Evolutionary conservation across 148 eudicot genomes (phyloP).

Genomic region (Heliosperma pusillum): DNA sequence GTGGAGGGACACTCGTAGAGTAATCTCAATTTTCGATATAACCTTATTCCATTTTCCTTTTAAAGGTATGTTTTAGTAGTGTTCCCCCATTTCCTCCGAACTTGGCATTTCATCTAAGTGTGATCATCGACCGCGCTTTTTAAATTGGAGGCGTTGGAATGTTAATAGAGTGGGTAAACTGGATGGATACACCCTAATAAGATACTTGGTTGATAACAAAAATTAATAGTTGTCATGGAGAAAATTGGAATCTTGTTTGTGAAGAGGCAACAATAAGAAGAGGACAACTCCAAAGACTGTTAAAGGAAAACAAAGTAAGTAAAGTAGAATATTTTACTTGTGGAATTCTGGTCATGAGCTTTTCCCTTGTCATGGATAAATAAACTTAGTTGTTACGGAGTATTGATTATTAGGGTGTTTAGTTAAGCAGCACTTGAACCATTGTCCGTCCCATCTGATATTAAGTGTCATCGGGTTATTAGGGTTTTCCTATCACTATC

Average conservation of each 20-base stretch:
- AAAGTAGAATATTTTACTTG: background rate
- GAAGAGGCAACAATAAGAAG: slow-evolving; percentile 25
- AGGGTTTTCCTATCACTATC: too few relatives aligned
- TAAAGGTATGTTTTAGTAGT: background rate
- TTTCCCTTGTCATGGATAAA: slow-evolving; percentile 1
- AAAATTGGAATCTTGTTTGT: slow-evolving; percentile 27
- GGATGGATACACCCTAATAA: background rate
- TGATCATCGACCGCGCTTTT: background rate
- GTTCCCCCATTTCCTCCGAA: background rate
- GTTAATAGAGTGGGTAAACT: background rate
- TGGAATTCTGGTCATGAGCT: background rate
- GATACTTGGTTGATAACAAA: background rate
- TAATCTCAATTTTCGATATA: background rate
- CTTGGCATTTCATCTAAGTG: background rate
- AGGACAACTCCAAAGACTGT: slow-evolving; percentile 19
- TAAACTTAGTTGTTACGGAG: background rate
- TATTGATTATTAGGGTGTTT: too few relatives aligned
- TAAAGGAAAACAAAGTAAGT: slow-evolving; percentile 20
- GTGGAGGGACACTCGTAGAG: background rate
- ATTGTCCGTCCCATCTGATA: too few relatives aligned
- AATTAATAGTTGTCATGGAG: slow-evolving; percentile 9
- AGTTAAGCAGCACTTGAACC: too few relatives aligned
- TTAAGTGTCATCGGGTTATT: too few relatives aligned
- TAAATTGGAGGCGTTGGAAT: background rate
- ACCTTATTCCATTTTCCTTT: background rate